Conservation (phyloP, 192 early-diverging fungal genomes). For the Haplosporangium gracile region DNA sequence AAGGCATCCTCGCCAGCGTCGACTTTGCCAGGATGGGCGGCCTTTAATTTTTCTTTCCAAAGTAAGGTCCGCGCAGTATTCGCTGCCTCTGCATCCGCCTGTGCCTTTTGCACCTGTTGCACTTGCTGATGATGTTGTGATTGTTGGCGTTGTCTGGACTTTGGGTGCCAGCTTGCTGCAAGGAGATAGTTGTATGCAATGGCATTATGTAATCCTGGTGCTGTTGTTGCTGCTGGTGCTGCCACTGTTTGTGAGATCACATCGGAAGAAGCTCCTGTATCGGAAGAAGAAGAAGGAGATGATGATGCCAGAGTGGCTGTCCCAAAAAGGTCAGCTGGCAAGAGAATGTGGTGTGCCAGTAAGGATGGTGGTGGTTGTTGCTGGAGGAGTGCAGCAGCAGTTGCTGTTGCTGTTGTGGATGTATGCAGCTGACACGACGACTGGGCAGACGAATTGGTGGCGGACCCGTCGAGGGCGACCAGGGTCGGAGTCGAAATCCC, state of each 20-base stretch:
- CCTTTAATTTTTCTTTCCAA: conserved; percentile 26
- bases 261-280: background rate
- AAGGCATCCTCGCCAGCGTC: conserved; percentile 73
- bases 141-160: conserved; percentile 18
- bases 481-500: conserved; percentile 27
- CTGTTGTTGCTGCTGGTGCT: background rate
- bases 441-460: background rate
- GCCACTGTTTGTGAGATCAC: background rate
- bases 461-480: conserved; percentile 13
- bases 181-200: conserved; percentile 48
- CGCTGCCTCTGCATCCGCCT: conserved; percentile 10
- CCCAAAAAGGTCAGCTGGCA: conserved; percentile 1
- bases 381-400: background rate
- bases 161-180: conserved; percentile 49
- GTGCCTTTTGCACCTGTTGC: conserved; percentile 13
- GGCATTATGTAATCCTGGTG: conserved; percentile 1
- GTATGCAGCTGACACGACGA: conserved; percentile 17
- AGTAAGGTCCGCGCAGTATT: conserved; percentile 22
- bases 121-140: conserved; percentile 5
- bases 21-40: conserved; percentile 59
- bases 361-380: conserved; percentile 12
- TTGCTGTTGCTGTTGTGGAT: background rate
- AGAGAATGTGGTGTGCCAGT: conserved; percentile 12
- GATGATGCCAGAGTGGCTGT: background rate
- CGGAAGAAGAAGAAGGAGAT: background rate